Evolutionary conservation across 768 basidiomycete species (phyloP).

Genomic region (Psilocybe subaeruginosa): DNA sequence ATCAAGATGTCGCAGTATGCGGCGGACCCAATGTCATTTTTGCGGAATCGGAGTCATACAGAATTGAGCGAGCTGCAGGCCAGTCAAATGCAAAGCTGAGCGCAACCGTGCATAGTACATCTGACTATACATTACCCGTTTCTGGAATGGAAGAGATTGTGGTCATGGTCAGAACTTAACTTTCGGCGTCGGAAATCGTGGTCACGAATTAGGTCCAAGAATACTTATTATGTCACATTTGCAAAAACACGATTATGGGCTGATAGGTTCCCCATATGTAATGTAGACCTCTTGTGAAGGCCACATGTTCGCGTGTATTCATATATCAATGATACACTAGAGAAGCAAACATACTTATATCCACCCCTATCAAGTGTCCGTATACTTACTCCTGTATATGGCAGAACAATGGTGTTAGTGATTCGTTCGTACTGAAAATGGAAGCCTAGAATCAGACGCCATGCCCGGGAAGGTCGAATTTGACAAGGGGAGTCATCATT

Average conservation of each 20-base stretch:
- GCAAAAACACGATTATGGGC: slow-evolving; percentile 11
- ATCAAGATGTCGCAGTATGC: slow-evolving; percentile 15
- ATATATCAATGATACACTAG: slow-evolving; percentile 7
- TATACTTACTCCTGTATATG: not conserved
- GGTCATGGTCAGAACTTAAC: not conserved
- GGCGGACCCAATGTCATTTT: slow-evolving; percentile 15
- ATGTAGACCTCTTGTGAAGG: slow-evolving; percentile 14
- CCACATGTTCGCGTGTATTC: slow-evolving; percentile 15
- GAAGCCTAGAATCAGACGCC: not conserved
- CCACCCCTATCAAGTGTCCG: slow-evolving; percentile 5
- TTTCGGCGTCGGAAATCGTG: slow-evolving; percentile 3
- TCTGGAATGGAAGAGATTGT: slow-evolving; percentile 6
- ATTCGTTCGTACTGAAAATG: not conserved
- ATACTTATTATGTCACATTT: slow-evolving; percentile 10
- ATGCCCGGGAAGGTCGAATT: not conserved
- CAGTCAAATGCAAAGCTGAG: slow-evolving; percentile 7
- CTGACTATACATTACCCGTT: slow-evolving; percentile 8
- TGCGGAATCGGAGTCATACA: slow-evolving; percentile 14
- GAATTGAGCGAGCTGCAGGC: not conserved
- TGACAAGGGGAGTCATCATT: not conserved
- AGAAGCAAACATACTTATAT: not conserved
- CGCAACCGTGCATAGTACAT: slow-evolving; percentile 1
- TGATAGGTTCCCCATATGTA: slow-evolving; percentile 17
- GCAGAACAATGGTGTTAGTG: not conserved
- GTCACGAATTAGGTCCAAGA: slow-evolving; percentile 7